These are phyloP conservation scores for Apocynum venetum DNA, from an alignment of 257 asterid species.

Conservation along the genomic window DNA sequence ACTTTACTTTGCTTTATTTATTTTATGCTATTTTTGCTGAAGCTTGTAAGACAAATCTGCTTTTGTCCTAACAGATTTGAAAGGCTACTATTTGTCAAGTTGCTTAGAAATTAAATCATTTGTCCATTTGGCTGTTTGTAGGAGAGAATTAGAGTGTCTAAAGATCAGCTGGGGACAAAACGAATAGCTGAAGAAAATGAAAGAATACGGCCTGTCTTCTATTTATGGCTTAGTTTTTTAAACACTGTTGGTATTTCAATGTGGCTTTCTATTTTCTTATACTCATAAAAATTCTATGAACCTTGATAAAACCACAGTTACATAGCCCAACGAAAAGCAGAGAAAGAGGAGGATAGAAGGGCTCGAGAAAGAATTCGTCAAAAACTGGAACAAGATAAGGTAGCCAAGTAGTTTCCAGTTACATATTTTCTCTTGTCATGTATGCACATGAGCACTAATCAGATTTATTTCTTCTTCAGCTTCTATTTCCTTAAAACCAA, in stretches of 20 bases:
- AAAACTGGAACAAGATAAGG: constrained; percentile 78
- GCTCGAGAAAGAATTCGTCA: constrained; percentile 61
- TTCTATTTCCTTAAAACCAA: background rate
- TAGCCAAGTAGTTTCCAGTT: constrained; percentile 17
- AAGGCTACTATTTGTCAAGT: background rate
- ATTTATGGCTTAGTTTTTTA: background rate
- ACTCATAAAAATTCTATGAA: background rate
- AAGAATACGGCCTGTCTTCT: constrained; percentile 47
- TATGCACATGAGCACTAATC: background rate
- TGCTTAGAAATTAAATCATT: background rate
- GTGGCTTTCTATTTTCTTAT: background rate
- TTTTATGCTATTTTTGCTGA: background rate
- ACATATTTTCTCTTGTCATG: background rate
- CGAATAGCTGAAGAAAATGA: constrained; percentile 57
- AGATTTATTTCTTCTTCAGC: background rate
- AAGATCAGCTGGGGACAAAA: constrained; percentile 45
- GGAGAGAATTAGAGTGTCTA: constrained; percentile 61
- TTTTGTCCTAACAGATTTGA: background rate
- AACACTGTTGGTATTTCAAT: background rate
- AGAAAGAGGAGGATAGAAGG: constrained; percentile 60
- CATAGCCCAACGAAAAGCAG: constrained; percentile 44
- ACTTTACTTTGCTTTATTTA: background rate
- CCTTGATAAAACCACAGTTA: constrained; percentile 28
- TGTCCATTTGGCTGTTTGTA: constrained; percentile 17
- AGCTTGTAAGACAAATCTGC: background rate